A percentile compares a stretch with the other conserved stretches of the same genome.
Conservation (phyloP, 371 early-diverging fungal genomes). For the Sporodiniella umbellata region DNA sequence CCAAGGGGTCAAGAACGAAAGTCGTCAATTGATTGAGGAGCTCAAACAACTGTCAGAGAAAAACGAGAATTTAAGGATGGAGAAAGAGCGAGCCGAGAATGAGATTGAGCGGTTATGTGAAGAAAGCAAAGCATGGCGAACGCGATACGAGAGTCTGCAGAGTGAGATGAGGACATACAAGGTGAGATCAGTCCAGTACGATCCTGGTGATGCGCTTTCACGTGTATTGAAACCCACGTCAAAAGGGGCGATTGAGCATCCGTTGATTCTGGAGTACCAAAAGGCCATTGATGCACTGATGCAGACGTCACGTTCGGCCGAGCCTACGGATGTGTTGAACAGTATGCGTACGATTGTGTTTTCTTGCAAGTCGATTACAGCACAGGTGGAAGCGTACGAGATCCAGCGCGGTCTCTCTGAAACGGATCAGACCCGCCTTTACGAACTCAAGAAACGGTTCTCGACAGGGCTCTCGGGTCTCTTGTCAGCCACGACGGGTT, state of each 20-base stretch:
- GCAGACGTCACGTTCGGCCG: conserved; percentile 60
- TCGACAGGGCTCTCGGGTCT: conserved; percentile 67
- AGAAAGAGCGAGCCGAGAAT: conserved; percentile 40
- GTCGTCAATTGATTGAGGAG: conserved; percentile 69
- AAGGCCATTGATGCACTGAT: conserved; percentile 77
- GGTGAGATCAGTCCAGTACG: conserved; percentile 37
- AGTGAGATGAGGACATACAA: conserved; percentile 48
- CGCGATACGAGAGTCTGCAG: conserved; percentile 43
- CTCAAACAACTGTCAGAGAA: conserved; percentile 58
- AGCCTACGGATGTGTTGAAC: conserved; percentile 69
- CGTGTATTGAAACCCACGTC: conserved; percentile 38
- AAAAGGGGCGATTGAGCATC: conserved; percentile 67
- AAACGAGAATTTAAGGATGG: conserved; percentile 55
- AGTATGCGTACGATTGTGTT: conserved; percentile 83
- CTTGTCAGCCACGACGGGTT: conserved; percentile 74
- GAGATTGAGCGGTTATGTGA: conserved; percentile 22
- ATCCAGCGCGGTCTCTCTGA: conserved; percentile 24
- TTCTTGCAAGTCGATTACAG: conserved; percentile 79
- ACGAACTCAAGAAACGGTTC: conserved; percentile 53
- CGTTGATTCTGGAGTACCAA: conserved; percentile 70
- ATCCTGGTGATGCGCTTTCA: conserved; percentile 22
- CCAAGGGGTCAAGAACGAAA: conserved; percentile 74
- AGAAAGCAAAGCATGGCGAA: conserved; percentile 48
- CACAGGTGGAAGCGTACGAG: conserved; percentile 74
- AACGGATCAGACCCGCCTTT: conserved; percentile 24